phyloP scores from a whole-genome alignment of 768 basidiomycete species.

The Gymnopilus junonius region DNA sequence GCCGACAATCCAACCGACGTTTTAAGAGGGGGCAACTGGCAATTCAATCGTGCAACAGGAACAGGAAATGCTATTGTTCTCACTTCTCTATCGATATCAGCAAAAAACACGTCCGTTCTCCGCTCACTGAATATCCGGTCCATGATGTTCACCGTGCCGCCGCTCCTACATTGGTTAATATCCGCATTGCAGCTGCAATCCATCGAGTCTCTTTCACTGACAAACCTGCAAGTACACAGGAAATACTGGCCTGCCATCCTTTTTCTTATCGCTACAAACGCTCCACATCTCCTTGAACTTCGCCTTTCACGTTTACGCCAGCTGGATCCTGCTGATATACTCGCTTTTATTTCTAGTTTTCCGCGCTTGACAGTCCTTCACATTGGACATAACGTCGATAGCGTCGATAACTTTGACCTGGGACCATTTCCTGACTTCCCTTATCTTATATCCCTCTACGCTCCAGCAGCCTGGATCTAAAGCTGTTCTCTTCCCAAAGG shows the following conservation, averaged over 20 bases:
- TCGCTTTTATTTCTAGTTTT: conserved; percentile 20
- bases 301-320: conserved; percentile 20
- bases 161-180: conserved; percentile 29
- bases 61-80: conserved; percentile 19
- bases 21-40: conserved; percentile 21
- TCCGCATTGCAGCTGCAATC: conserved; percentile 19
- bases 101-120: conserved; percentile 11
- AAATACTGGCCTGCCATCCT: conserved; percentile 29
- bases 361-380: conserved; percentile 17
- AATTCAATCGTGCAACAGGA: conserved; percentile 17
- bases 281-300: conserved; percentile 20
- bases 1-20: conserved; percentile 11
- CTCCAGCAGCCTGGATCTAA: conserved; percentile 27
- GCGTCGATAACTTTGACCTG: conserved; percentile 18
- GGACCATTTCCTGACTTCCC: conserved; percentile 26
- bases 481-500: conserved; percentile 22
- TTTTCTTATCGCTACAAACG: conserved; percentile 17
- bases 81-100: conserved; percentile 15
- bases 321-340: conserved; percentile 20
- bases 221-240: conserved; percentile 21
- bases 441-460: conserved; percentile 18
- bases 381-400: conserved; percentile 22
- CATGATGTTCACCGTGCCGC: conserved; percentile 27
- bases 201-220: conserved; percentile 18
- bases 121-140: conserved; percentile 22